phyloP scores from a whole-genome alignment of 108 stramenopile genomes.

The Chaetoceros muelleri region DNA sequence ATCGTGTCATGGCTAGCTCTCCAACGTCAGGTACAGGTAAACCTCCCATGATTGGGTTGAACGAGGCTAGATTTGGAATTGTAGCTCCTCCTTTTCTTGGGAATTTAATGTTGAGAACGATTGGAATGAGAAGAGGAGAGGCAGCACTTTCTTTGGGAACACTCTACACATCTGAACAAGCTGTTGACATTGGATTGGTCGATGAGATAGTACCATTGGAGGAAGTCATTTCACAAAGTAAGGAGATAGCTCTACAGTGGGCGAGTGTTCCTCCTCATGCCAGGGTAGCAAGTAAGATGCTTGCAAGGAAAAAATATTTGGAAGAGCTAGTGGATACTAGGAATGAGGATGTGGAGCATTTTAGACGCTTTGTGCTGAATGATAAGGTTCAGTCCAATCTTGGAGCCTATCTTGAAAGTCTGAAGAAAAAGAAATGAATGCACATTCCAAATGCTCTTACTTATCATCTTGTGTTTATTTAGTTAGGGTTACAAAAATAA shows the following conservation, averaged over 20 bases:
- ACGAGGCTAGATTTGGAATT: conserved; percentile 75
- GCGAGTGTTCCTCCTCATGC: conserved; percentile 51
- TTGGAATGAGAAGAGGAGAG: conserved; percentile 74
- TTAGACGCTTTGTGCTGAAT: conserved; percentile 49
- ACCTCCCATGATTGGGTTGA: conserved; percentile 57
- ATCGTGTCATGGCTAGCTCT: conserved; percentile 50
- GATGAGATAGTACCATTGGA: conserved; percentile 49
- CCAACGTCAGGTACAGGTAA: conserved; percentile 1
- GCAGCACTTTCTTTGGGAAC: conserved; percentile 52
- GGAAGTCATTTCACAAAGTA: conserved; percentile 22
- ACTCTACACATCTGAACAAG: conserved; percentile 46
- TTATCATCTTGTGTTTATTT: too few species aligned
- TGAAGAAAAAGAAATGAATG: conserved; percentile 39
- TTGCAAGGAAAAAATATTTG: conserved; percentile 35
- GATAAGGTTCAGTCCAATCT: conserved; percentile 52
- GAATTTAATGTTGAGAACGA: conserved; percentile 25
- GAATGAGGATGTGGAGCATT: conserved; percentile 45
- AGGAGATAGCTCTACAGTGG: conserved; percentile 24
- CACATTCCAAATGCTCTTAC: too few species aligned
- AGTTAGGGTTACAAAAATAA: too few species aligned
- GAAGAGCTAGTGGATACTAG: conserved; percentile 31
- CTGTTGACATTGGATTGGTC: conserved; percentile 52
- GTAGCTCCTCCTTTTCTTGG: conserved; percentile 55
- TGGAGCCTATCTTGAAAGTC: conserved; percentile 33
- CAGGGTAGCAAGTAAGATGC: conserved; percentile 45